phyloP scores from a whole-genome alignment of 805 yeast genomes.

The Candida insectalens region DNA sequence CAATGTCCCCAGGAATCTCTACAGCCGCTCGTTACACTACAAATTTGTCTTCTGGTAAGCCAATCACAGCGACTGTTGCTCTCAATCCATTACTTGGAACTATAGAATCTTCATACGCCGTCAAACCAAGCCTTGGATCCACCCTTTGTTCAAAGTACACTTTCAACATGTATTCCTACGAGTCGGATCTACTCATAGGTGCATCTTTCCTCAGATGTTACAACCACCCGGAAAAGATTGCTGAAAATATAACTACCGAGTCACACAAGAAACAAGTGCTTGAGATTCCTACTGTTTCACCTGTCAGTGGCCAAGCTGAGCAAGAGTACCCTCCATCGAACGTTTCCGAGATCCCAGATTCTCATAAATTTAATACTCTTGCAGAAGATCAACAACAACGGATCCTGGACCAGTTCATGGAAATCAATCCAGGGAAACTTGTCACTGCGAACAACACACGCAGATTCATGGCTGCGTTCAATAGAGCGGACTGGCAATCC shows the following conservation, averaged over 20 bases:
- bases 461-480: constrained; percentile 26
- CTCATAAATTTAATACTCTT: constrained; percentile 9
- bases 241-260: neutral
- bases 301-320: neutral
- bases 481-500: constrained; percentile 49
- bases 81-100: constrained; percentile 88
- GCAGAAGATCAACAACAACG: constrained; percentile 13
- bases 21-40: constrained; percentile 81
- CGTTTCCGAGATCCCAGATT: neutral
- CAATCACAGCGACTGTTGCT: constrained; percentile 78
- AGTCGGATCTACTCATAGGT: constrained; percentile 79
- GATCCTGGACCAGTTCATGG: constrained; percentile 15
- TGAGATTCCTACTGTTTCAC: neutral
- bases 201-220: constrained; percentile 64
- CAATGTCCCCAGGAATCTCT: constrained; percentile 84
- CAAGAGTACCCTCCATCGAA: neutral
- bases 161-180: constrained; percentile 84
- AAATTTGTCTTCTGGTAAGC: constrained; percentile 73
- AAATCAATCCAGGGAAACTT: constrained; percentile 12
- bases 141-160: constrained; percentile 80
- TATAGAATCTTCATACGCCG: constrained; percentile 77
- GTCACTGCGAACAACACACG: constrained; percentile 12
- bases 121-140: constrained; percentile 64
- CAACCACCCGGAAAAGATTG: neutral
- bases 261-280: neutral